These are phyloP conservation scores for Dryadomyces sulphureus DNA, from an alignment of 2,329 filamentous ascomycete genomes.

Conservation along the genomic window DNA sequence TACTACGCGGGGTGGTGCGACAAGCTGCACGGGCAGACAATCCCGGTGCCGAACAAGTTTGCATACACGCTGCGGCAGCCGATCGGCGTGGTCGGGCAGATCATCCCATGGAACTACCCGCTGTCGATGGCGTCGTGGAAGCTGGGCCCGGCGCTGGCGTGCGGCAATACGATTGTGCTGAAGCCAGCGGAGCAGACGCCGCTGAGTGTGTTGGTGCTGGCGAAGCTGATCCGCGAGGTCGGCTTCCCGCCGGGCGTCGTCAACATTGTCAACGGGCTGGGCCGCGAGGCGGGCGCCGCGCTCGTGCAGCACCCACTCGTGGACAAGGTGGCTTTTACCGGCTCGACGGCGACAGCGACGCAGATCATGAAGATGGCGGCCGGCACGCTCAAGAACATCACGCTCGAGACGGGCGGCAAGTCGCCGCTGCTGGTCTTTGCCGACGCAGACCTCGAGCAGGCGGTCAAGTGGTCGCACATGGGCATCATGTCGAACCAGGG, in stretches of 20 bases:
- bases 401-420: slow-evolving; percentile 46
- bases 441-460: slow-evolving; percentile 45
- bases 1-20: slow-evolving; percentile 65
- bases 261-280: slow-evolving; percentile 56
- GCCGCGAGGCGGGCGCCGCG: slow-evolving; percentile 49
- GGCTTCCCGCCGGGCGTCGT: slow-evolving; percentile 63
- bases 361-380: slow-evolving; percentile 54
- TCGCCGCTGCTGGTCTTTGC: slow-evolving; percentile 43
- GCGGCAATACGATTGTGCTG: slow-evolving; percentile 45
- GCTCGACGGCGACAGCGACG: slow-evolving; percentile 50
- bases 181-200: slow-evolving; percentile 50
- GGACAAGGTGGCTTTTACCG: slow-evolving; percentile 63
- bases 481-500: slow-evolving; percentile 54
- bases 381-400: slow-evolving; percentile 42
- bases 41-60: slow-evolving; percentile 48
- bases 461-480: slow-evolving; percentile 14
- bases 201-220: slow-evolving; percentile 45
- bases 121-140: slow-evolving; percentile 60
- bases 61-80: slow-evolving; percentile 57
- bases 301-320: slow-evolving; percentile 49
- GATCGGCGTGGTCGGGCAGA: slow-evolving; percentile 51
- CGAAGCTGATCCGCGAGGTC: slow-evolving; percentile 48
- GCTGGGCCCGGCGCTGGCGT: slow-evolving; percentile 48
- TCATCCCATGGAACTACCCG: slow-evolving; percentile 65
- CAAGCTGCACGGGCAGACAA: slow-evolving; percentile 57